A percentile compares a stretch with the other conserved stretches of the same genome.
Conservation (phyloP, 768 basidiomycete species). For the Phylloporus rhodoxanthus region DNA sequence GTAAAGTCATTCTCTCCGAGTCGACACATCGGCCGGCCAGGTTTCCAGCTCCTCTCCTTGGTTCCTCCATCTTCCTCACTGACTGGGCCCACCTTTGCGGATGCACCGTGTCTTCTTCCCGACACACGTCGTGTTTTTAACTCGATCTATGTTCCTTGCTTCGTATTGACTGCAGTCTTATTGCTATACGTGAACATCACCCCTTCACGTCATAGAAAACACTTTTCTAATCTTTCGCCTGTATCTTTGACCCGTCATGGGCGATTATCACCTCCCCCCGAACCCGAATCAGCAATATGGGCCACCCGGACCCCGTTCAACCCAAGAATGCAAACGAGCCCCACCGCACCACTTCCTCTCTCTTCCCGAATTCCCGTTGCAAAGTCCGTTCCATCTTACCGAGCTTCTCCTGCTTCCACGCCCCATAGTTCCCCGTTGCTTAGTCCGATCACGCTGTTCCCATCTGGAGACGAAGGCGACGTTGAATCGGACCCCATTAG, state of each 20-base stretch:
- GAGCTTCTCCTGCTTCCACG: conserved; percentile 33
- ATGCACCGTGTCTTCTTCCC: conserved; percentile 75
- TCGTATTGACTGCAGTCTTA: conserved; percentile 47
- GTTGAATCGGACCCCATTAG: conserved; percentile 39
- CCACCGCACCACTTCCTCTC: conserved; percentile 33
- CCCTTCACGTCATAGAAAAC: conserved; percentile 12
- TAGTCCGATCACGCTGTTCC: conserved; percentile 32
- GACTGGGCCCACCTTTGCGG: conserved; percentile 44
- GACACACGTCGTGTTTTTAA: conserved; percentile 58
- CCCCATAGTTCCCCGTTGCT: conserved; percentile 38
- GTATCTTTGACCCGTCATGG: conserved; percentile 31
- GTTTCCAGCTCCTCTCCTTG: conserved; percentile 82
- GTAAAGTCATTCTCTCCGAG: conserved; percentile 83
- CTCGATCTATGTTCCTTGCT: conserved; percentile 57
- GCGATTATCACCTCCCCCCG: conserved; percentile 18
- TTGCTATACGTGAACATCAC: conserved; percentile 43
- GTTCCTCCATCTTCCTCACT: conserved; percentile 33
- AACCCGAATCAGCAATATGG: conserved; percentile 36
- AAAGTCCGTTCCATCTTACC: conserved; percentile 33
- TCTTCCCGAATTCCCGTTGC: conserved; percentile 39
- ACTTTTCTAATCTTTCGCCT: conserved; percentile 23
- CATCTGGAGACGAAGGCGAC: conserved; percentile 42
- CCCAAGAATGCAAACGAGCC: conserved; percentile 34
- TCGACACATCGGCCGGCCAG: conserved; percentile 65
- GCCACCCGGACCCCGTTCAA: conserved; percentile 40